These are phyloP conservation scores for Macroventuria anomochaeta DNA, from an alignment of 2,329 filamentous ascomycete species.

Conservation along the genomic window DNA sequence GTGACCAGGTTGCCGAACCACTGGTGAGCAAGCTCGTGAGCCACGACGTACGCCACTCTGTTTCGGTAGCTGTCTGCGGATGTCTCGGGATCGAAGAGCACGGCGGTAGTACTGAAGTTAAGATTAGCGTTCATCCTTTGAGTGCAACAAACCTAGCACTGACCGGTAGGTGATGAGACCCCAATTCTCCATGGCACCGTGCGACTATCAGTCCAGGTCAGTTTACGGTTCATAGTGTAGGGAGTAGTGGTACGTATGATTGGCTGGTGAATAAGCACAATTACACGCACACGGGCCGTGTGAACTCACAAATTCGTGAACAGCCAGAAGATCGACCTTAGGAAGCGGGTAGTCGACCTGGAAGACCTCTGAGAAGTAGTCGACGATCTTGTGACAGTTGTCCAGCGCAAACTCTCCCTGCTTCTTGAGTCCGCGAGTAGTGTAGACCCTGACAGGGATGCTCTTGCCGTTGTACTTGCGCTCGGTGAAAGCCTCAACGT, in stretches of 20 bases:
- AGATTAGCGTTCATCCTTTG: constrained; percentile 11
- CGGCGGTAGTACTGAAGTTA: constrained; percentile 72
- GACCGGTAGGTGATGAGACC: constrained; percentile 89
- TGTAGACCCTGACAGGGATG: constrained; percentile 94
- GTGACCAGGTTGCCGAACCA: constrained; percentile 97
- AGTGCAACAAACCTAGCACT: constrained; percentile 1
- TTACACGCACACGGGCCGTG: background rate
- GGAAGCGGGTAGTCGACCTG: constrained; percentile 85
- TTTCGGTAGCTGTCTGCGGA: constrained; percentile 93
- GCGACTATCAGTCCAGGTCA: constrained; percentile 59
- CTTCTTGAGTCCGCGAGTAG: constrained; percentile 89
- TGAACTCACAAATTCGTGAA: constrained; percentile 83
- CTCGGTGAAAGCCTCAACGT: constrained; percentile 88
- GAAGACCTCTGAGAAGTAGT: constrained; percentile 96
- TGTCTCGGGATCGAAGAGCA: constrained; percentile 92
- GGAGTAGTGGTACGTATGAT: constrained; percentile 49
- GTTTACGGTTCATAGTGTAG: constrained; percentile 31
- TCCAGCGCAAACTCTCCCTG: constrained; percentile 89
- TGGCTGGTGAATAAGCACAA: constrained; percentile 44
- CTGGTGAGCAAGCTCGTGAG: constrained; percentile 96
- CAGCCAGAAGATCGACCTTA: constrained; percentile 94
- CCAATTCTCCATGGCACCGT: constrained; percentile 98
- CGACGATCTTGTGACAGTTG: constrained; percentile 90
- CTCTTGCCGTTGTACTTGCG: constrained; percentile 90
- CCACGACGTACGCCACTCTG: constrained; percentile 93